Evolutionary conservation across 192 early-diverging fungal species (phyloP).

Genomic region (Umbelopsis vinacea): DNA sequence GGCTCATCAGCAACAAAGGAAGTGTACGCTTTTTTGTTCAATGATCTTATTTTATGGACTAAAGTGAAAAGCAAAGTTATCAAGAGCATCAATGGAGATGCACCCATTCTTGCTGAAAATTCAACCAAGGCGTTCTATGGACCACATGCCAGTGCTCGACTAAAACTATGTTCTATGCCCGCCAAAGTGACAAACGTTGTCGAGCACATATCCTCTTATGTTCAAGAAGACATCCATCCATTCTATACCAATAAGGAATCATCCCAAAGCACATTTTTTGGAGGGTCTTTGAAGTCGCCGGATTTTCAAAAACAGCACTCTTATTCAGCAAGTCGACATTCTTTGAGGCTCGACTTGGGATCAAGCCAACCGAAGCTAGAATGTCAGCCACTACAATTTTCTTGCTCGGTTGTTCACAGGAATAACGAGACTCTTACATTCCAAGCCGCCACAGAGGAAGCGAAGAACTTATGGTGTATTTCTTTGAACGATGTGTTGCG

Average conservation of each 20-base stretch:
- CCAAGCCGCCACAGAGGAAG: not conserved
- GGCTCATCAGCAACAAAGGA: not conserved
- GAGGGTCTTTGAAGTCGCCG: constrained; percentile 5
- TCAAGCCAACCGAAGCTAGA: not conserved
- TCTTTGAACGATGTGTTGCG: not conserved
- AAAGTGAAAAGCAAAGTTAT: constrained; percentile 1
- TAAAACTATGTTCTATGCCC: constrained; percentile 6
- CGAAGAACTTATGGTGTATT: not conserved
- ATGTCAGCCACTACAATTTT: constrained; percentile 7
- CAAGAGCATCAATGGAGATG: not conserved
- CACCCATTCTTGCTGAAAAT: not conserved
- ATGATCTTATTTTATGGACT: not conserved
- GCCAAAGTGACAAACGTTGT: constrained; percentile 9
- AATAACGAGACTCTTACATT: constrained; percentile 7
- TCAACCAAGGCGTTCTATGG: constrained; percentile 2
- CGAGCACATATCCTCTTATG: not conserved
- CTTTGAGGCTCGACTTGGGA: not conserved
- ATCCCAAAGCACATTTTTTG: not conserved
- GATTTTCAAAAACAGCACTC: not conserved
- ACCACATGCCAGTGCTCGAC: not conserved
- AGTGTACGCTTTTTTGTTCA: constrained; percentile 13
- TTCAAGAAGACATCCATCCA: not conserved
- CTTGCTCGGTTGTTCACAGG: constrained; percentile 1
- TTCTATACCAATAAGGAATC: not conserved
- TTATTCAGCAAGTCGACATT: not conserved